These are phyloP conservation scores for Bidens hawaiensis DNA, from an alignment of 140 eudicot species.

Conservation along the genomic window DNA sequence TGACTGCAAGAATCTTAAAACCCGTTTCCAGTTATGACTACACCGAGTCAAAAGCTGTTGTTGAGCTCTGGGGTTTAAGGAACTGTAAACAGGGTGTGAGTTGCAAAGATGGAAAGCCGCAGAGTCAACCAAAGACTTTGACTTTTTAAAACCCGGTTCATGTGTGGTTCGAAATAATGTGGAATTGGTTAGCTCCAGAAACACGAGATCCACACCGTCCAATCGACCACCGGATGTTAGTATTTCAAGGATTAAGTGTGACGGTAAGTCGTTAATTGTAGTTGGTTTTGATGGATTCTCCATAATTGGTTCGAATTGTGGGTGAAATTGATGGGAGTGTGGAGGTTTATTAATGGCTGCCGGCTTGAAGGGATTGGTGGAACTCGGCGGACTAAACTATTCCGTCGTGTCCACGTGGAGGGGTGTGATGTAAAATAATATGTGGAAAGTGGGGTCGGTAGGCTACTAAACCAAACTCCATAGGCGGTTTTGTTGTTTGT, in stretches of 20 bases:
- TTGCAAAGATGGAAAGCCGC: conserved; percentile 71
- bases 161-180: conserved; percentile 38
- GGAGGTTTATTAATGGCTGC: too few relatives aligned
- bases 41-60: conserved; percentile 48
- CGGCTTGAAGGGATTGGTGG: too few relatives aligned
- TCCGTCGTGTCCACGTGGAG: too few relatives aligned
- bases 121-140: conserved; percentile 65
- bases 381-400: too few relatives aligned
- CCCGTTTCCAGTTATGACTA: conserved; percentile 70
- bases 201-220: conserved; percentile 65
- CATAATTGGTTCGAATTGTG: too few relatives aligned
- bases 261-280: conserved; percentile 65
- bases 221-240: conserved; percentile 66
- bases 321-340: too few relatives aligned
- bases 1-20: conserved; percentile 78
- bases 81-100: conserved; percentile 44
- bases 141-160: conserved; percentile 38
- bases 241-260: conserved; percentile 76
- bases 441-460: too few relatives aligned
- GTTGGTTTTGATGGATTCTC: too few relatives aligned
- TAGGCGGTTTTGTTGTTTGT: too few relatives aligned
- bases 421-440: too few relatives aligned
- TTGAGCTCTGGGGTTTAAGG: conserved; percentile 38
- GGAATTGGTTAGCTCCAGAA: conserved; percentile 57
- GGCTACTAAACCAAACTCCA: too few relatives aligned